Evolutionary conservation across 2,329 filamentous ascomycete genomes (phyloP).

Genomic region (Talaromyces sp.): DNA sequence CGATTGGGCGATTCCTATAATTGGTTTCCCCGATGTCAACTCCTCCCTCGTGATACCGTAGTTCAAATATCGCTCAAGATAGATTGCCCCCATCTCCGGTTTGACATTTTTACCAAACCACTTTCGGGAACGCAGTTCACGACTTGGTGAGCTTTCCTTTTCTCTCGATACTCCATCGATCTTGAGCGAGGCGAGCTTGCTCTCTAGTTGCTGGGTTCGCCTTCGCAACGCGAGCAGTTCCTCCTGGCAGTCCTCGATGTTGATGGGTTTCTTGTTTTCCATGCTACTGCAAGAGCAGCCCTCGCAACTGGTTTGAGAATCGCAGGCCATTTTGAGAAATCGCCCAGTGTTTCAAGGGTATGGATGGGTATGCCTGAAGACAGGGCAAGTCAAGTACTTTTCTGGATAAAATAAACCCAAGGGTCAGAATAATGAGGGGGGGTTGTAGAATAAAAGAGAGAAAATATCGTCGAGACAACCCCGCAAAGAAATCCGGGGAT

Average conservation of each 20-base stretch:
- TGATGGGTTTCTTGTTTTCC: slow-evolving; percentile 17
- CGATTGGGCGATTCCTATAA: slow-evolving; percentile 51
- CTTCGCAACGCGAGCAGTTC: slow-evolving; percentile 35
- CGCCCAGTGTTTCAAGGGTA: neutral
- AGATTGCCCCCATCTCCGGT: slow-evolving; percentile 43
- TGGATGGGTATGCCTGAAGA: neutral
- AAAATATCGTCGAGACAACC: neutral
- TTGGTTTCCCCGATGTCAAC: slow-evolving; percentile 46
- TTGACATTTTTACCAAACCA: slow-evolving; percentile 45
- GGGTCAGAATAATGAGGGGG: neutral
- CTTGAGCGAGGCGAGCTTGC: slow-evolving; percentile 26
- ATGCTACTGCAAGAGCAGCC: slow-evolving; percentile 29
- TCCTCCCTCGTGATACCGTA: slow-evolving; percentile 48
- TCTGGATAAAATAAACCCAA: neutral
- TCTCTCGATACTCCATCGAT: slow-evolving; percentile 12
- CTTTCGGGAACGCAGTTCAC: slow-evolving; percentile 36
- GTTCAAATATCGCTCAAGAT: slow-evolving; percentile 50
- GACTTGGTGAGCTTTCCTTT: slow-evolving; percentile 12
- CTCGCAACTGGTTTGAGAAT: slow-evolving; percentile 25
- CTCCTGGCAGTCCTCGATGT: slow-evolving; percentile 39
- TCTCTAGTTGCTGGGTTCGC: slow-evolving; percentile 35
- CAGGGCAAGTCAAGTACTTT: neutral
- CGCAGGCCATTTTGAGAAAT: slow-evolving; percentile 15
- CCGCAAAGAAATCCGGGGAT: neutral
- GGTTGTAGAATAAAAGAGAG: neutral